Base-by-base conservation (phyloP, 306 rosid species). In the Abrus precatorius region DNA sequence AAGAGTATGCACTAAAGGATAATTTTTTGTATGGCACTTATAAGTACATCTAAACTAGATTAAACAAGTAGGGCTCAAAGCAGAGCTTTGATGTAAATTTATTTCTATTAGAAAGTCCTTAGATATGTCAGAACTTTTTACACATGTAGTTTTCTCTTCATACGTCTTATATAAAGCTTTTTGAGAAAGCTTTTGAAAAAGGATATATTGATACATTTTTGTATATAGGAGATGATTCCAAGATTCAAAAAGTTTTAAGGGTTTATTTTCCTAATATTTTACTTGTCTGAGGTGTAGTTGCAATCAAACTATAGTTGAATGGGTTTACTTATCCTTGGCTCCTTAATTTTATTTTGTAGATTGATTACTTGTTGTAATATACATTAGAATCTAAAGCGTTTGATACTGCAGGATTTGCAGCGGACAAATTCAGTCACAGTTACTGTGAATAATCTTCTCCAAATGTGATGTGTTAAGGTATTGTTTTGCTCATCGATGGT, bases 361-460 rank as follows among this genome's bases (percentile, higher is more conserved):
- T 54, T 71, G 74, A 43, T 55, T 61, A 76, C 34, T 59, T 55
- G 50, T 9, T 49, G 38, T 80, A 28, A 33, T 61, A 62, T 50
- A 57, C 44, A 33, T 76, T 38, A 49, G 76, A 76, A 53, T 83
- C 33, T 82, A 49, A 79, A 61, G 81, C 80, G 9, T 54, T 49
- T 40, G 60, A 70, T 71, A 78, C 33, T 82, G 88, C 92, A 95
- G 98, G 99, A 95, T 87, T 89, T 95, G 89, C 98, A 93, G 91
- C 85, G 91, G 49, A 95, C 99, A 14, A 93, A 91, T 88, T 93
- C 97, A 29, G 99, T 88, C 3, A 74, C 93, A 4, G 96, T 90
- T 66, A 95, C 99, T 80, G 94, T 95, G 89, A 95, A 95, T 91
- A 95, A 95, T 88, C 97, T 95, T 85, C 98, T 95, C 73, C 99